Evolutionary conservation across 345 rosid species (phyloP), one percentile per base, ranked within the genome.

Genomic region (Sapria himalayana): DNA sequence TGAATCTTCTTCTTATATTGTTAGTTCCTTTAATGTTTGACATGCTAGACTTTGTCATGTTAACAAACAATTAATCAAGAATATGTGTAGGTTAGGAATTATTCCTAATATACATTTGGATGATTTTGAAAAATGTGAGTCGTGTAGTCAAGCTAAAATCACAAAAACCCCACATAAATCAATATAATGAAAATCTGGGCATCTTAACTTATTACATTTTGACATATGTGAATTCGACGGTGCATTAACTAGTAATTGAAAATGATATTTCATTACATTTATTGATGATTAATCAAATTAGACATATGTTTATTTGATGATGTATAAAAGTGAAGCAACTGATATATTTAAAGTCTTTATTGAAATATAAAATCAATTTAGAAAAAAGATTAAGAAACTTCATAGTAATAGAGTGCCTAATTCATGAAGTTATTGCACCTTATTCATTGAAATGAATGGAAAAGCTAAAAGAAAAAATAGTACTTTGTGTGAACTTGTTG

Each of bases 1-100:
- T 41, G 11, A 12, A 1, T 41, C 14, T 41, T 29, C 25, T 24
- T 41, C 9, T 10, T 2, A n/a, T n/a, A n/a, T n/a, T n/a, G n/a
- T 14, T 6, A 4, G 45, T 41, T 2, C 4, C 25, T 41, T 41
- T n/a, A 22, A 22, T 41, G 11, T 22, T 41, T 41, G 32, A 19
- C 29, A 41, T 25, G 9, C 45, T 22, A 11, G 32, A 11, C 32
- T 41, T 24, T 41, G 32, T 41, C 45, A 41, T 41, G 32, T 41
- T 5, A 41, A 41, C 17, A 41, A 41, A 14, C 31, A 20, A 2
- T 3, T 41, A 11, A 12, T 41, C 21, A 2, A 12, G 2, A 38
- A 38, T 19, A 38, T 38, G 42, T 2, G 42, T 19, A 38, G 11
- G 23, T 19, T 38, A 19, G 24, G 22, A 4, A 5, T 38, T 2